These are phyloP conservation scores for Medicago arabica DNA, from an alignment of 306 rosid species.

Conservation along the genomic window DNA sequence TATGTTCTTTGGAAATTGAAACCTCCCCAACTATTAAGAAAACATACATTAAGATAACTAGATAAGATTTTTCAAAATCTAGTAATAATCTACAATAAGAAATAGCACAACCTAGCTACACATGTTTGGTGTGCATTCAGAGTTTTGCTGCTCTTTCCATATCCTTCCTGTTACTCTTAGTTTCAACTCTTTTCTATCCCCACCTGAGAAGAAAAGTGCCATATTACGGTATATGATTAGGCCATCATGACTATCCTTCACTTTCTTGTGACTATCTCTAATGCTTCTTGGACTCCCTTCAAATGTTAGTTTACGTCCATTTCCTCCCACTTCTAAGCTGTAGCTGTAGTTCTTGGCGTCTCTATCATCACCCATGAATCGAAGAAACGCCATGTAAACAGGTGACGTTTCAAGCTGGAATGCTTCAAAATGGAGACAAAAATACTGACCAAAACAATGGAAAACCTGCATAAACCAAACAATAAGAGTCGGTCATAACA, in stretches of 20 bases:
- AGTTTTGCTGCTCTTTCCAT: conserved; percentile 81
- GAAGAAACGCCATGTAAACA: conserved; percentile 79
- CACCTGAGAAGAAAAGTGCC: conserved; percentile 85
- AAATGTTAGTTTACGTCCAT: conserved; percentile 69
- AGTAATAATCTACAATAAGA: conserved; percentile 42
- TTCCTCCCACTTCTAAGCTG: conserved; percentile 83
- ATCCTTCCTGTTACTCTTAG: conserved; percentile 75
- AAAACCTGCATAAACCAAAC: conserved; percentile 58
- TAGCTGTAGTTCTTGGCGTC: conserved; percentile 71
- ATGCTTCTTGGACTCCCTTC: conserved; percentile 77
- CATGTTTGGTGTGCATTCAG: conserved; percentile 67
- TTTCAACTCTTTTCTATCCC: conserved; percentile 80
- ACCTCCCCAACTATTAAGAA: background rate
- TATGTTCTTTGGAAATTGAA: background rate
- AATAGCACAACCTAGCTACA: conserved; percentile 53
- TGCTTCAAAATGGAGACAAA: conserved; percentile 86
- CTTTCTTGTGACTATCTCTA: conserved; percentile 77
- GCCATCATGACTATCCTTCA: conserved; percentile 80
- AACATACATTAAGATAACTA: conserved; percentile 19
- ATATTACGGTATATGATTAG: conserved; percentile 74
- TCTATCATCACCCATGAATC: conserved; percentile 79
- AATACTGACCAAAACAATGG: conserved; percentile 78
- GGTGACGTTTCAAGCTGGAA: conserved; percentile 84
- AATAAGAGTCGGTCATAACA: conserved; percentile 20
- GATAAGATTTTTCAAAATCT: background rate